Conservation (phyloP, 2,329 filamentous ascomycete species). For the Aspergillus sp. region DNA sequence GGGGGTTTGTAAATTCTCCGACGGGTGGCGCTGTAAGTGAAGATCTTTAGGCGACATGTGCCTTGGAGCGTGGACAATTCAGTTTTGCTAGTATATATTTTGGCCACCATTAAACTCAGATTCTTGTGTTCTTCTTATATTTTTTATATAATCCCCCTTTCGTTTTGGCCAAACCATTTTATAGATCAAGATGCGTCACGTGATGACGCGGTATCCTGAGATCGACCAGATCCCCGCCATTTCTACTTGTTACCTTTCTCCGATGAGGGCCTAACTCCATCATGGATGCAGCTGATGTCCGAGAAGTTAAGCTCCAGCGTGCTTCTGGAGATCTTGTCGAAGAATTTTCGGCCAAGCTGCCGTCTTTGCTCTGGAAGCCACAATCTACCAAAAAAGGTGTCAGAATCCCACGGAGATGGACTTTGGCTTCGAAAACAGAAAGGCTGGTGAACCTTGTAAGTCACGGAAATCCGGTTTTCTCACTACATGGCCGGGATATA, state of each 20-base stretch:
- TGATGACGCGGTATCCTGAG: slow-evolving; percentile 1
- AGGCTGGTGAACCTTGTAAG: slow-evolving; percentile 43
- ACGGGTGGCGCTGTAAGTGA: slow-evolving; percentile 3
- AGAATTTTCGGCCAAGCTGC: slow-evolving; percentile 44
- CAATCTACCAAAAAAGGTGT: slow-evolving; percentile 21
- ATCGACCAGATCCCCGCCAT: slow-evolving; percentile 19
- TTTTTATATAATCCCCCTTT: neutral
- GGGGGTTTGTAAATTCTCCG: slow-evolving; percentile 15
- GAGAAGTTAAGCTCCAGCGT: slow-evolving; percentile 48
- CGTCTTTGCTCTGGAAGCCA: slow-evolving; percentile 43
- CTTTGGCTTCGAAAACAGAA: slow-evolving; percentile 36
- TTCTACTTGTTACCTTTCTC: neutral
- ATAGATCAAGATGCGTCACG: slow-evolving; percentile 1
- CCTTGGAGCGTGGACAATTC: neutral
- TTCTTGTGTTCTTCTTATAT: neutral
- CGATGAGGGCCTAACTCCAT: slow-evolving; percentile 1
- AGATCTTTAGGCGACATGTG: slow-evolving; percentile 14
- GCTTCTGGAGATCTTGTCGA: slow-evolving; percentile 45
- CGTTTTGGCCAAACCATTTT: neutral
- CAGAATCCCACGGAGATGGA: slow-evolving; percentile 40
- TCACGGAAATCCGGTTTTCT: neutral
- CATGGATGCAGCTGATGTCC: slow-evolving; percentile 48
- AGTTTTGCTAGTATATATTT: neutral
- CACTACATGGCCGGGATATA: neutral
- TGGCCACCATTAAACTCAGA: neutral